These are phyloP conservation scores for Jamesozyma jinghongensis DNA, from an alignment of 805 yeast genomes.

Conservation along the genomic window DNA sequence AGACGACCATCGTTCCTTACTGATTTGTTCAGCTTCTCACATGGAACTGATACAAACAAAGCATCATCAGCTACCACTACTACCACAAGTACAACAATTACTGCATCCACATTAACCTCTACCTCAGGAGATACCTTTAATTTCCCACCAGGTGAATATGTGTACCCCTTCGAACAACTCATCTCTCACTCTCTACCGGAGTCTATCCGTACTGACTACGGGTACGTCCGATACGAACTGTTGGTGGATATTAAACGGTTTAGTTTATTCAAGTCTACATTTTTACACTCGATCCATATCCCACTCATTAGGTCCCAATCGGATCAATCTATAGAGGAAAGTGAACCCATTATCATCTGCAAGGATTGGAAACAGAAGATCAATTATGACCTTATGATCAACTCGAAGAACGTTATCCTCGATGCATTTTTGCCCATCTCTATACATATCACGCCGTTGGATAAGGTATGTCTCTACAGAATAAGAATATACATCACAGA, in stretches of 20 bases:
- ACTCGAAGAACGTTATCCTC: conserved; percentile 75
- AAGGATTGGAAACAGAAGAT: conserved; percentile 89
- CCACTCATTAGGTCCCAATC: conserved; percentile 64
- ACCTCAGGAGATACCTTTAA: conserved; percentile 27
- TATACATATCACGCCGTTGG: conserved; percentile 74
- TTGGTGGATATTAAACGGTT: conserved; percentile 61
- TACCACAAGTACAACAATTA: neutral
- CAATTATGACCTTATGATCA: conserved; percentile 79
- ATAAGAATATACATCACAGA: conserved; percentile 79
- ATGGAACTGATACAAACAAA: neutral
- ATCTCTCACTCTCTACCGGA: conserved; percentile 78
- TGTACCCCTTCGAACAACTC: conserved; percentile 84
- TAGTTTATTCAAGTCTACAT: conserved; percentile 77
- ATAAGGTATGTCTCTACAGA: conserved; percentile 74
- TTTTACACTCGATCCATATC: conserved; percentile 47
- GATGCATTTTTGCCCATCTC: conserved; percentile 78
- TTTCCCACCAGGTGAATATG: conserved; percentile 79
- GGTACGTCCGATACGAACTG: conserved; percentile 59
- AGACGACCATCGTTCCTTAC: conserved; percentile 2
- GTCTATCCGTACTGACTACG: conserved; percentile 65
- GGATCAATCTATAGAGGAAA: conserved; percentile 69
- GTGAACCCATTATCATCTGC: conserved; percentile 81
- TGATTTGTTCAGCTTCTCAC: neutral
- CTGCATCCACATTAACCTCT: neutral
- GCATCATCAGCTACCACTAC: neutral